Base-by-base conservation (phyloP, 2,329 filamentous ascomycete genomes). In the Atkinsonella hypoxylon region DNA sequence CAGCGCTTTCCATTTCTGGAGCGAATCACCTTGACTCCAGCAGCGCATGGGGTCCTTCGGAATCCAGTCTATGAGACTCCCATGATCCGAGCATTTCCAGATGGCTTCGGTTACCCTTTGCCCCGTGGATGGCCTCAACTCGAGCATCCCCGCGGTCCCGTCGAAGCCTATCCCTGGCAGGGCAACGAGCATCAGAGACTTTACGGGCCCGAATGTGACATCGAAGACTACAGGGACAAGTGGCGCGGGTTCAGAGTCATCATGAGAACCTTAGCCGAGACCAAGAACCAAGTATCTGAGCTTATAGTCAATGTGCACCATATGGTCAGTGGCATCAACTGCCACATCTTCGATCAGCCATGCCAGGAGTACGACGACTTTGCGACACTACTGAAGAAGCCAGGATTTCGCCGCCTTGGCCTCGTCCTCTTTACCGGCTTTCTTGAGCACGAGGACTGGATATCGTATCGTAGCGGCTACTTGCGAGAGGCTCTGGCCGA, bases 11-110 rank as follows among this genome's bases (percentile, higher is more conserved):
- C 67, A 0, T 58, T 57, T 2, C 56, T 74, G 2, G 59, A 51
- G 34, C 63, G 61, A 42, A 55, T 75, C 9, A 69, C 59, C 0
- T 51, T 74, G 12, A 72, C 70, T 3, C 65, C 64, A 7, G 65
- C 67, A 2, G 58, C 67, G 0, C 70, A 73, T 53, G 67, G 67
- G 0, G 56, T 59, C 42, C 51, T 64, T 0, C 62, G 64, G n/a
- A 46, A 51, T 0, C 70, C 70, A 0, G 51, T 63, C 0, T 72
- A 73, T 47, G 53, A 67, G 18, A 73, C 70, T 0, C 70, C 70
- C 1, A 68, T 68, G 57, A 68, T 70, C 31, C 67, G 69, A 6
- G 60, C 62, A 2, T 64, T 73, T 12, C 68, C 68, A 0, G 45
- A 52, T 2, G 65, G 66, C 4, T 69, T 73, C 38, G 65, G 65